Evolutionary conservation across 257 asterid genomes (phyloP), one percentile per base, ranked within the genome.

Genomic region (Parsonsia alboflavescens): DNA sequence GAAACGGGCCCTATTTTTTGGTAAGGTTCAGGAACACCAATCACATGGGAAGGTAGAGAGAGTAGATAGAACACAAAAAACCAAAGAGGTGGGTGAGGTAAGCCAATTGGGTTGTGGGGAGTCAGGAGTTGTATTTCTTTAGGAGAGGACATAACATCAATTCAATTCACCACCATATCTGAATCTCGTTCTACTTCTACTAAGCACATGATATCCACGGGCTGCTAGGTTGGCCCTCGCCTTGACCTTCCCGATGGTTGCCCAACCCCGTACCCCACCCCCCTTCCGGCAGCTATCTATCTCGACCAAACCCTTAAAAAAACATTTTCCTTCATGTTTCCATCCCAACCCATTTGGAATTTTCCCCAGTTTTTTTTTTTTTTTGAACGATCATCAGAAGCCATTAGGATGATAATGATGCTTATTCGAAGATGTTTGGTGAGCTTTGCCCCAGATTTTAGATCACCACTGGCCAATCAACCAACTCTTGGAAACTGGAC

Each of bases 161-260:
- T 33, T 33, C 39, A 33, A 33, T 50, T 42, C 56, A 12, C 56
- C 58, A 21, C 82, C 1, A 1, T 1, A 33, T 33, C 52, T n/a
- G 73, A 86, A 79, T 74, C 86, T 74, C 80, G 77, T 82, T 81
- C 80, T 33, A 33, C 39, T 80, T 80, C 50, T 73, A 44, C 97
- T 86, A 87, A 84, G 84, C 96, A 92, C 96, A 88, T 88, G 96
- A 81, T 66, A 21, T 79, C 85, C 91, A 87, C 83, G 70, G 79
- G 77, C 82, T 26, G 70, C 67, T 82, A 86, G 84, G 87, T 85
- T 86, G 92, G 85, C 84, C 75, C 80, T 81, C 92, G 81, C 84
- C 83, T 80, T 77, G 75, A 79, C 74, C 72, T 81, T 83, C 68
- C 76, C 39, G 76, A 78, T 84, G 78, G 84, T 78, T 80, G 89